phyloP scores from a whole-genome alignment of 1,139 yeast genomes.

The Candida albicans region DNA sequence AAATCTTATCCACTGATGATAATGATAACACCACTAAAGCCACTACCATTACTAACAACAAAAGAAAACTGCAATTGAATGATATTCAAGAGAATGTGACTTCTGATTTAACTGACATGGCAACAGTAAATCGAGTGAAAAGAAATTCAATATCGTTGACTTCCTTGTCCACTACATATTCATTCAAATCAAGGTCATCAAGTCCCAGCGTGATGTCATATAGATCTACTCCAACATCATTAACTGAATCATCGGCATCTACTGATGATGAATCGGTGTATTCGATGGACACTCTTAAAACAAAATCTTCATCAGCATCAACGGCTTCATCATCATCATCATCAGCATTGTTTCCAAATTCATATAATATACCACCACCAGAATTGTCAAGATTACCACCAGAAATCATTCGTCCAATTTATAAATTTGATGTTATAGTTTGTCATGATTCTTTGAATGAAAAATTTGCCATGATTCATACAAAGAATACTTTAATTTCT shows the following conservation, averaged over 20 bases:
- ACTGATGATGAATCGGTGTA: constrained; percentile 29
- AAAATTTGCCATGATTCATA: constrained; percentile 26
- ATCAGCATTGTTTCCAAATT: not conserved
- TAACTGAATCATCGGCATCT: constrained; percentile 35
- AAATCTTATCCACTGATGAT: constrained; percentile 33
- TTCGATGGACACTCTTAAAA: constrained; percentile 12
- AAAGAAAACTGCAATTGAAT: not conserved
- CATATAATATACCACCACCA: constrained; percentile 37
- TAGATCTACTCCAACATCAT: constrained; percentile 41
- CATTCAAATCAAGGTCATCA: constrained; percentile 39
- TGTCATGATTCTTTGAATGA: constrained; percentile 45
- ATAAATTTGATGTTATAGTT: constrained; percentile 47
- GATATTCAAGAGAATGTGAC: constrained; percentile 7
- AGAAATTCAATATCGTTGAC: constrained; percentile 40
- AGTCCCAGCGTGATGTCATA: constrained; percentile 47
- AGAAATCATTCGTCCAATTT: constrained; percentile 46
- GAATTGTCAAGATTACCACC: constrained; percentile 48
- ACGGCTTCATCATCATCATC: not conserved
- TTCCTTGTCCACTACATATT: constrained; percentile 38
- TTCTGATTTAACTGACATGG: not conserved
- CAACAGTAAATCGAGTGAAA: constrained; percentile 10
- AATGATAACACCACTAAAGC: not conserved
- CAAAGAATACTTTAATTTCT: constrained; percentile 10
- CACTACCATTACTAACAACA: too few species aligned
- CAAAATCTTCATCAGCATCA: constrained; percentile 1